Evolutionary conservation across 805 yeast species (phyloP).

Genomic region (Hanseniaspora occidentalis): DNA sequence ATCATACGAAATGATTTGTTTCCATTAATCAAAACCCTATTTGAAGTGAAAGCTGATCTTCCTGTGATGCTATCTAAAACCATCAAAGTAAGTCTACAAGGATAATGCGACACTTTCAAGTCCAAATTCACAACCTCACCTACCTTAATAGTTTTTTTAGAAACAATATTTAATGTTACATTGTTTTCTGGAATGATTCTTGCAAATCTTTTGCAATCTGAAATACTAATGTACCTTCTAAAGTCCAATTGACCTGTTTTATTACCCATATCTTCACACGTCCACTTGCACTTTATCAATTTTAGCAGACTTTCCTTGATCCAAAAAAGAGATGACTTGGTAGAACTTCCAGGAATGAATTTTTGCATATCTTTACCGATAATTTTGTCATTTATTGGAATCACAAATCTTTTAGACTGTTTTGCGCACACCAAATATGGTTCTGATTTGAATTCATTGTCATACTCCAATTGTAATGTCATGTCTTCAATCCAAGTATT

Average conservation of each 20-base stretch:
- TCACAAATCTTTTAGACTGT: slow-evolving; percentile 44
- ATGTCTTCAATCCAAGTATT: slow-evolving; percentile 66
- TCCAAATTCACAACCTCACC: not conserved
- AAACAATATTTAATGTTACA: not conserved
- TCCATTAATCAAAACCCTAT: slow-evolving; percentile 5
- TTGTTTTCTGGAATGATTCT: slow-evolving; percentile 4
- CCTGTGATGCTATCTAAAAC: slow-evolving; percentile 6
- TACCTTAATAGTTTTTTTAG: not conserved
- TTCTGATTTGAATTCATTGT: slow-evolving; percentile 14
- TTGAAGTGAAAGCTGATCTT: slow-evolving; percentile 1
- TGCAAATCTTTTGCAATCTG: slow-evolving; percentile 6
- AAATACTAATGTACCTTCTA: slow-evolving; percentile 27
- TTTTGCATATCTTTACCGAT: slow-evolving; percentile 24
- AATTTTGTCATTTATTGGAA: slow-evolving; percentile 51
- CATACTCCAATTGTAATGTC: slow-evolving; percentile 24
- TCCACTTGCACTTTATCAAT: slow-evolving; percentile 58
- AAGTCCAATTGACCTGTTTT: slow-evolving; percentile 49
- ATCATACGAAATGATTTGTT: slow-evolving; percentile 4
- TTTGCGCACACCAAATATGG: slow-evolving; percentile 27
- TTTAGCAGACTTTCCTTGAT: slow-evolving; percentile 53
- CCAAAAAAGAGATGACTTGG: slow-evolving; percentile 51
- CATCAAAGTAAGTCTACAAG: slow-evolving; percentile 1
- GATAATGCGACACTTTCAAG: not conserved
- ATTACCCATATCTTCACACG: slow-evolving; percentile 20
- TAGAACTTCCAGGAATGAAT: not conserved